phyloP scores from a whole-genome alignment of 2,329 filamentous ascomycete genomes.

The Aspergillus hiratsukae region DNA sequence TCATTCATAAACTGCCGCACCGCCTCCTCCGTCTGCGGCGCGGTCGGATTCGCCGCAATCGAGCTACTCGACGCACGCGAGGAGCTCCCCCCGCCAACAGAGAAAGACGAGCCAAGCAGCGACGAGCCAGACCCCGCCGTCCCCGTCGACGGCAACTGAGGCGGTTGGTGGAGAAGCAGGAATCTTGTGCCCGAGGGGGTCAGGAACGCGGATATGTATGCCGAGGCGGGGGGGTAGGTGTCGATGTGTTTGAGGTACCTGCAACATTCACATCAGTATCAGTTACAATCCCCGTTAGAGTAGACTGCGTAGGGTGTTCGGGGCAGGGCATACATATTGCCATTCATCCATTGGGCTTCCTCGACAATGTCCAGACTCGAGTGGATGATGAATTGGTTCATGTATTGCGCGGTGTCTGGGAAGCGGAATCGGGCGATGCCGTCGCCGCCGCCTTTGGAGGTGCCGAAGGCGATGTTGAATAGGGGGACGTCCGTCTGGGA shows the following conservation, averaged over 20 bases:
- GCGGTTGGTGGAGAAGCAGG: conserved; percentile 84
- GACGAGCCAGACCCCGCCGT: conserved; percentile 9
- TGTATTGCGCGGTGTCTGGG: conserved; percentile 78
- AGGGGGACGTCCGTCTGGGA: conserved; percentile 93
- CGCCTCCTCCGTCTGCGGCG: conserved; percentile 88
- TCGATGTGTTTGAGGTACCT: conserved; percentile 97
- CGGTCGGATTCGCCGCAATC: conserved; percentile 78
- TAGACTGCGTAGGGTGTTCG: conserved; percentile 1
- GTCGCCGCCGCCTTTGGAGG: conserved; percentile 92
- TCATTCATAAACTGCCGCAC: conserved; percentile 92
- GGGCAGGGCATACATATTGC: conserved; percentile 84
- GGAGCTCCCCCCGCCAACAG: conserved; percentile 18
- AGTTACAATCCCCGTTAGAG: not conserved
- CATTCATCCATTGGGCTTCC: conserved; percentile 88
- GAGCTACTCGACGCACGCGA: conserved; percentile 57
- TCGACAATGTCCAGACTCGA: conserved; percentile 91
- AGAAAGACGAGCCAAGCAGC: conserved; percentile 25
- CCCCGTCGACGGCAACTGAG: conserved; percentile 42
- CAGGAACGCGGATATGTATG: conserved; percentile 90
- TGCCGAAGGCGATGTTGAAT: conserved; percentile 96
- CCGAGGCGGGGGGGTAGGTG: conserved; percentile 78
- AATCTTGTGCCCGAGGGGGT: conserved; percentile 92
- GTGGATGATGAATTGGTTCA: conserved; percentile 97
- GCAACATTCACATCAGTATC: not conserved
- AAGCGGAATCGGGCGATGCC: conserved; percentile 87